Percentiles rank a stretch among this genome's conserved stretches.
Evolutionary conservation across 2,329 filamentous ascomycete genomes (phyloP).

Genomic region (Aspergillus aculeatus): DNA sequence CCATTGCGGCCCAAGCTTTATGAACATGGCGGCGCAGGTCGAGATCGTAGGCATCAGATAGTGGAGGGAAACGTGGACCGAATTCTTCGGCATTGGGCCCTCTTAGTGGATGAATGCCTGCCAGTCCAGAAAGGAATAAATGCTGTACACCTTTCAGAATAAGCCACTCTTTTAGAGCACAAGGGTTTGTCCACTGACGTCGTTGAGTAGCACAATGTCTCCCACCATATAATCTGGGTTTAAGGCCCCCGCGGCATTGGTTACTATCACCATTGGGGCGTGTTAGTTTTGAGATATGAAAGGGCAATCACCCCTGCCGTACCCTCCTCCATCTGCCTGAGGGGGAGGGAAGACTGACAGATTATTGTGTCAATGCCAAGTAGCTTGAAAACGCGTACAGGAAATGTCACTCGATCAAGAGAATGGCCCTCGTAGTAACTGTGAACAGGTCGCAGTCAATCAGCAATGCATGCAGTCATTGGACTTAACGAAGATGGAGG

Average conservation of each 20-base stretch:
- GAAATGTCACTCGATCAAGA: conserved; percentile 63
- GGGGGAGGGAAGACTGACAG: conserved; percentile 37
- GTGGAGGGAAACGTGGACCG: conserved; percentile 61
- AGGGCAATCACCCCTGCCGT: too few relatives aligned
- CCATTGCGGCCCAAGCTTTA: conserved; percentile 53
- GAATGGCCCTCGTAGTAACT: conserved; percentile 69
- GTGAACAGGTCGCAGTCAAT: not conserved
- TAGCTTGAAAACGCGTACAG: conserved; percentile 62
- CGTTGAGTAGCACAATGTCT: conserved; percentile 64
- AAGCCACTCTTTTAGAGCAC: not conserved
- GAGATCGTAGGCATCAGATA: conserved; percentile 67
- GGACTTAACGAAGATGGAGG: not conserved
- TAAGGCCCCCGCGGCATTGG: conserved; percentile 65
- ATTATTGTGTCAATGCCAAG: conserved; percentile 61
- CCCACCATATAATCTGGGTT: conserved; percentile 64
- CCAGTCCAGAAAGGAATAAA: conserved; percentile 62
- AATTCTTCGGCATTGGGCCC: conserved; percentile 64
- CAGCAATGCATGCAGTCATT: conserved; percentile 3
- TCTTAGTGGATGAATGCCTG: conserved; percentile 60
- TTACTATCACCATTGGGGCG: conserved; percentile 46
- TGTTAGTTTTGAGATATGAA: not conserved
- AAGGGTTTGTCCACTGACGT: conserved; percentile 45
- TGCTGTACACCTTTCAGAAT: conserved; percentile 46
- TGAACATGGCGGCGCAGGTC: conserved; percentile 58
- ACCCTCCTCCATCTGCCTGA: not conserved